A percentile compares a stretch with the other conserved stretches of the same genome.
Evolutionary conservation across 352 stramenopile genomes (phyloP).

Genomic region (Pythium folliculosum): DNA sequence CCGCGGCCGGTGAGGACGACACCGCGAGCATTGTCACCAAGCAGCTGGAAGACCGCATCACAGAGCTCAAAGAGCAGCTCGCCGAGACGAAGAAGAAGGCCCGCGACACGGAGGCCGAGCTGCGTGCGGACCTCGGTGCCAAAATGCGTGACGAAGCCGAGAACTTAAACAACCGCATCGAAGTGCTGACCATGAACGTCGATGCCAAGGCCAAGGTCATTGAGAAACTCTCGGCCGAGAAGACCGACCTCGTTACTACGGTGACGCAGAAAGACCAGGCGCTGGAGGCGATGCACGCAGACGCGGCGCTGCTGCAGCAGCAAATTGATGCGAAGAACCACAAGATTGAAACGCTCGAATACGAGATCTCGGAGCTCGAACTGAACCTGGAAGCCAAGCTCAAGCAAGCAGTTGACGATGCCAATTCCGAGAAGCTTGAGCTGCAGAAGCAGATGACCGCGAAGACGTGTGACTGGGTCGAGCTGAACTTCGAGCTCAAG

Average conservation of each 20-base stretch:
- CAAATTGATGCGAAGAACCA: conserved; percentile 10
- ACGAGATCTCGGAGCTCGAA: conserved; percentile 32
- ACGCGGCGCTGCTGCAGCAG: conserved; percentile 9
- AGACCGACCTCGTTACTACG: conserved; percentile 24
- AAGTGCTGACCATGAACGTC: conserved; percentile 27
- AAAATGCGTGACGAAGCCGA: conserved; percentile 17
- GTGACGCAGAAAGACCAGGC: conserved; percentile 3
- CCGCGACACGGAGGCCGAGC: neutral
- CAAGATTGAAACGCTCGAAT: conserved; percentile 26
- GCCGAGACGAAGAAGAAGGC: conserved; percentile 14
- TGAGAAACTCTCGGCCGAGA: conserved; percentile 14
- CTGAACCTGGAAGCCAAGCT: conserved; percentile 15
- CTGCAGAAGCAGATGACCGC: conserved; percentile 25
- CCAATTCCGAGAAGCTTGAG: conserved; percentile 10
- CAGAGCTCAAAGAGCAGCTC: conserved; percentile 43
- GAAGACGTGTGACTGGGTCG: conserved; percentile 24
- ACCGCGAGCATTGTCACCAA: conserved; percentile 28
- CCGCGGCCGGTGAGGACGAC: conserved; percentile 22
- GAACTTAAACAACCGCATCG: conserved; percentile 21
- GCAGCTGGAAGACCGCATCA: conserved; percentile 33
- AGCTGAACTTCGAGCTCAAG: conserved; percentile 20
- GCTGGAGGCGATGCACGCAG: neutral
- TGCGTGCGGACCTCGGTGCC: neutral
- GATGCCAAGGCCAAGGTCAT: conserved; percentile 28
- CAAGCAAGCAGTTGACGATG: conserved; percentile 12